phyloP scores from a whole-genome alignment of 306 rosid genomes.

The Corylus americana region DNA sequence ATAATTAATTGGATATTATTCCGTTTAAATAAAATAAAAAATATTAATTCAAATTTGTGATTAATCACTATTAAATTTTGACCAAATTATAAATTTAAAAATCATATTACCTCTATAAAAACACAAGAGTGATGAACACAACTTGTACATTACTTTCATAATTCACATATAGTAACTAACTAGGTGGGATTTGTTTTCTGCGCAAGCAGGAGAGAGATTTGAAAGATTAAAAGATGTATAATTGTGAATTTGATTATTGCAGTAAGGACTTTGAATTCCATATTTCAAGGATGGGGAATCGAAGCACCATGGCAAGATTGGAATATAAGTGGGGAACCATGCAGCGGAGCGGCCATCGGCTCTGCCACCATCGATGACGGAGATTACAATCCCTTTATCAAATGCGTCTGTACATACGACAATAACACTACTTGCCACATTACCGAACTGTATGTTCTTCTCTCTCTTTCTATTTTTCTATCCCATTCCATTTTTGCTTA shows the following conservation, averaged over 20 bases:
- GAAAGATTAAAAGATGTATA: not conserved
- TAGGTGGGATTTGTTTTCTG: too few relatives aligned
- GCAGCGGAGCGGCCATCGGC: slow-evolving; percentile 1
- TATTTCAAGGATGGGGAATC: not conserved
- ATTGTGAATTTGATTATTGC: slow-evolving; percentile 1
- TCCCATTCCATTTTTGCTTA: not conserved
- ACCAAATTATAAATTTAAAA: too few relatives aligned
- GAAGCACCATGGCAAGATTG: too few relatives aligned
- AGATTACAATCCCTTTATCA: not conserved
- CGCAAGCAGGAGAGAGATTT: too few relatives aligned
- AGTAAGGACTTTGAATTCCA: not conserved
- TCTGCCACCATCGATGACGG: not conserved
- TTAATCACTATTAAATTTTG: too few relatives aligned
- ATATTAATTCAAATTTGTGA: too few relatives aligned
- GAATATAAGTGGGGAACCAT: not conserved
- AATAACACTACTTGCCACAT: not conserved
- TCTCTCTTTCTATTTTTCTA: not conserved
- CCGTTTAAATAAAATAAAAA: too few relatives aligned
- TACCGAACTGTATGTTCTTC: not conserved
- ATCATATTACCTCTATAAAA: too few relatives aligned
- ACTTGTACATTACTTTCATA: too few relatives aligned
- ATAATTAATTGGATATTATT: too few relatives aligned
- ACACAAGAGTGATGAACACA: too few relatives aligned
- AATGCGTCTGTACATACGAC: not conserved
- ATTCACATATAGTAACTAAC: too few relatives aligned